Base-by-base conservation (phyloP, 1,139 yeast species). In the Suhomyces ambrosiae region DNA sequence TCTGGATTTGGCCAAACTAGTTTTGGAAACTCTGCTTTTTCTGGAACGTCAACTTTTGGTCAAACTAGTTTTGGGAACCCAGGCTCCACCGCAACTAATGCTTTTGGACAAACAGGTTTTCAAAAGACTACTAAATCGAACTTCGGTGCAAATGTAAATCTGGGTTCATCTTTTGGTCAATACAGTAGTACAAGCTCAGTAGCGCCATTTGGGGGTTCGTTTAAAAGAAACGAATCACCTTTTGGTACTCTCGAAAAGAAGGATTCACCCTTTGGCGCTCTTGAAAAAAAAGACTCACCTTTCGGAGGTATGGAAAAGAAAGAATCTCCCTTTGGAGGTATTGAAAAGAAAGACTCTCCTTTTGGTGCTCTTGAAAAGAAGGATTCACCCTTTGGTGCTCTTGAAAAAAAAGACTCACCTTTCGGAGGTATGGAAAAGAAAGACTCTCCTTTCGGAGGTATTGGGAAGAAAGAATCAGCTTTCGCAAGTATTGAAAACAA, bases 41-140 rank as follows among this genome's bases (percentile, higher is more conserved):
- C 8, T 38, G 52, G 47, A 4, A 17, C 30, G 13, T 17, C 41
- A n/a, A 46, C 41, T 15, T 43, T 44, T 23, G 50, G 48, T 4
- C 27, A 34, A 5, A 14, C 42, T 24, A 42, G 49, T 5, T 48
- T 47, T 21, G 51, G 45, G 19, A 21, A 15, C 13, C 22, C 40
- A 27, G 42, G 49, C 7, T 47, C 47, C 27, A 50, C 54, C 36
- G 55, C 54, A 6, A 30, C 40, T 10, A 35, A 53, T 7, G 46
- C 44, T 1, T 45, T 46, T 32, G 52, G 47, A 17, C 41, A 18
- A 10, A 33, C 33, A 30, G 42, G 23, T 19, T 50, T 52, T 42
- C 15, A 12, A 24, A 11, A 4, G 8, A 11, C 27, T 12, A 12
- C n/a, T 11, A 24, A 12, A 24, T 11, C 12, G 5, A 12, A 9